Base-by-base conservation (phyloP, 495 filamentous ascomycete species). In the Daldinia decipiens region DNA sequence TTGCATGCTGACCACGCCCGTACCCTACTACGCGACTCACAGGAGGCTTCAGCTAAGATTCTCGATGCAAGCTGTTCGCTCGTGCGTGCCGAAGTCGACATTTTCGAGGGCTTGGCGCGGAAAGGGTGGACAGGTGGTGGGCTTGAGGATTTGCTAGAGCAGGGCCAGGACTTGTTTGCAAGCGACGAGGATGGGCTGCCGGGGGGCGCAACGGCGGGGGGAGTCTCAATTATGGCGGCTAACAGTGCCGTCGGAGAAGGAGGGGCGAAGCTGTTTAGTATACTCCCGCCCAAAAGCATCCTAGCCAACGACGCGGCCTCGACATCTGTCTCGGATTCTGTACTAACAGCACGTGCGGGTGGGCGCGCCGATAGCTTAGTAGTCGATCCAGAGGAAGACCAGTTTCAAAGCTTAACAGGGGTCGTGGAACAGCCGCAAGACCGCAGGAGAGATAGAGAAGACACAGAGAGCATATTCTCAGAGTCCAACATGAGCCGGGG, bases 51-150 rank as follows among this genome's bases (percentile, higher is more conserved):
- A 29, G 76, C 72, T 11, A 77, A 79, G 53, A 88, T 90, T 64
- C 79, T 89, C 6, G 88, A 90, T 55, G 85, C 84, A n/a, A 84
- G 86, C 26, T 88, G 87, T 47, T 82, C 83, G 50, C 79, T 90
- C 4, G 87, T 89, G 24, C 81, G 88, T 21, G 88, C 88, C 50
- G 88, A 90, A 77, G 83, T 89, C 6, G 88, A 90, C 65, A 89
- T 90, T 54, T 90, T 89, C 70, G 88, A 90, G 77, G 82, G 85
- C 21, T 73, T 90, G 61, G 87, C 88, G 45, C 75, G 86, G 57
- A 90, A 90, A 65, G 88, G 87, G 4, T 90, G 88, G 88, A 85
- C 81, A 26, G 88, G 88, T 9, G 88, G 87, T 29, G 88, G 88
- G 0, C 74, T 90, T 21, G 87, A 89, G 40, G 88, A 90, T 29